phyloP scores from a whole-genome alignment of 148 eudicot species.

The Silene conica region DNA sequence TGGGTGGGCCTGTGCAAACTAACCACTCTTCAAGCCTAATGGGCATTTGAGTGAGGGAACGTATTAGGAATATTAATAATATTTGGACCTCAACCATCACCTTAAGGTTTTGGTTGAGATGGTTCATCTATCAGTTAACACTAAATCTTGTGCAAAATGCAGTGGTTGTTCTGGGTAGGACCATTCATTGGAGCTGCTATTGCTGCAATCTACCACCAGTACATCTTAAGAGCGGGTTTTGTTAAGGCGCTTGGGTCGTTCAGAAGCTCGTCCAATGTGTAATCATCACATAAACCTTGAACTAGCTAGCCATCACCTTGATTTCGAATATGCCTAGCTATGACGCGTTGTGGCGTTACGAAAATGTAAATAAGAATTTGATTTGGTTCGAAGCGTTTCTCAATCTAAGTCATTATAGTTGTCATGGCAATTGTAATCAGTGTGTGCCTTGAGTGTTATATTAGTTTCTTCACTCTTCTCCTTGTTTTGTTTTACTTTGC shows the following conservation, averaged over 20 bases:
- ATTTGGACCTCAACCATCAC: too few relatives aligned
- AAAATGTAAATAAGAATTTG: neutral
- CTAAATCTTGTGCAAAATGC: slow-evolving; percentile 8
- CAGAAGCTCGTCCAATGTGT: slow-evolving; percentile 38
- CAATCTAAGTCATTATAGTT: neutral
- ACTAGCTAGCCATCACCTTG: neutral
- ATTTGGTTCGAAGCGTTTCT: neutral
- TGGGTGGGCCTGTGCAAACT: too few relatives aligned
- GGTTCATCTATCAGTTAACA: too few relatives aligned
- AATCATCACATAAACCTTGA: neutral
- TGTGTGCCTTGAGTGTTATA: too few relatives aligned
- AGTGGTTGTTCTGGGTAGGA: slow-evolving; percentile 87
- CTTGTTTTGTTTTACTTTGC: too few relatives aligned
- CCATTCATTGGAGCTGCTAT: slow-evolving; percentile 63
- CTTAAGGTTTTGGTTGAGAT: too few relatives aligned
- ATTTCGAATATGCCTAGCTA: neutral
- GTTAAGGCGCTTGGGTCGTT: slow-evolving; percentile 66
- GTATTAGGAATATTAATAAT: too few relatives aligned
- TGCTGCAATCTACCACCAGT: slow-evolving; percentile 71
- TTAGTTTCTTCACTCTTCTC: too few relatives aligned
- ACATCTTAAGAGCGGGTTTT: slow-evolving; percentile 60
- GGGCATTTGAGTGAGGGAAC: too few relatives aligned
- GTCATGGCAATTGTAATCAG: too few relatives aligned
- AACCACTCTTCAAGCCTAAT: too few relatives aligned
- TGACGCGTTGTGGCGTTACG: neutral